Conservation (phyloP, 345 rosid species). For the Garcia nutans region DNA sequence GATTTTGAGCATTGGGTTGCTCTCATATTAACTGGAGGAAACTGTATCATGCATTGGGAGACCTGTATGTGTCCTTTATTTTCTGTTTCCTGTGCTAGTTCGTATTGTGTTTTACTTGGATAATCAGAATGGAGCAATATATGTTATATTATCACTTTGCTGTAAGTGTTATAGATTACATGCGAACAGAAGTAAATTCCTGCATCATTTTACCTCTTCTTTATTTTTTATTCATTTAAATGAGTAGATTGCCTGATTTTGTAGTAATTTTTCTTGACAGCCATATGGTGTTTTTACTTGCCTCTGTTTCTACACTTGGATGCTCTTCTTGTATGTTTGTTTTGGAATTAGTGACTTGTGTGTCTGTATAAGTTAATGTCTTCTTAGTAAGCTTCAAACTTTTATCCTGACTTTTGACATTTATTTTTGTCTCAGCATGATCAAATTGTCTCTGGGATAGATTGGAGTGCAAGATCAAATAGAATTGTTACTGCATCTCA, state of each 20-base stretch:
- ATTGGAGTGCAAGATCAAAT: constrained; percentile 86
- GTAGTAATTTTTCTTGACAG: neutral
- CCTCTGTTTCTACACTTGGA: neutral
- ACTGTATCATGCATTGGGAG: neutral
- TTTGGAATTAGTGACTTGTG: neutral
- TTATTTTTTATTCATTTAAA: neutral
- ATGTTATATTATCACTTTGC: neutral
- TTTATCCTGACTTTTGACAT: constrained; percentile 7
- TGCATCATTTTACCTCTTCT: neutral
- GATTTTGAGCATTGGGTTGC: neutral
- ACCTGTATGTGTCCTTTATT: neutral
- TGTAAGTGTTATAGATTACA: neutral
- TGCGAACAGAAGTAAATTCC: neutral
- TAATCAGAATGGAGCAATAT: neutral
- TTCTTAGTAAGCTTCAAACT: neutral
- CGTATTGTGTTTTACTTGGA: neutral
- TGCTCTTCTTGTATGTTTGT: neutral
- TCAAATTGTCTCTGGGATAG: constrained; percentile 94
- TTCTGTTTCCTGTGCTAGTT: neutral
- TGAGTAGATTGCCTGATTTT: neutral
- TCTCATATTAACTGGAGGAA: neutral
- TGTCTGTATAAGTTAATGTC: neutral
- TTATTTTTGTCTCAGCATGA: constrained; percentile 67
- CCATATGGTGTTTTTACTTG: neutral
- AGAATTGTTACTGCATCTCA: constrained; percentile 87